Percentiles rank a stretch among this genome's conserved stretches.
phyloP scores from a whole-genome alignment of 129 eudicot genomes.

The Sambucus nigra region DNA sequence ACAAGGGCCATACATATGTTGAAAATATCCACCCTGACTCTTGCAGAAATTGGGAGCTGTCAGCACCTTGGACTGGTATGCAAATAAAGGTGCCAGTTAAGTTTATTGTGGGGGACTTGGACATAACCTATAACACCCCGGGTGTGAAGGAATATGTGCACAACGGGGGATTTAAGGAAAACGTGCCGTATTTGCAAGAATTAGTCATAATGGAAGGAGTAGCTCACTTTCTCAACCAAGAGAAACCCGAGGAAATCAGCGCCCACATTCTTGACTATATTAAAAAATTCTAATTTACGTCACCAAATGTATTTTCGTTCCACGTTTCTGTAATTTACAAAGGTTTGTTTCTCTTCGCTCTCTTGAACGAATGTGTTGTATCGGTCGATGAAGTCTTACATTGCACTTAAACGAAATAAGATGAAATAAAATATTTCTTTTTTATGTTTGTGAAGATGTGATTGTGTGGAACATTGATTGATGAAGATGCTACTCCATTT shows the following conservation, averaged over 20 bases:
- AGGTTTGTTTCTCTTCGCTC: neutral
- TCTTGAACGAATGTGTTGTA: no score
- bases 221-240: conserved; percentile 70
- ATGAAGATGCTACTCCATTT: no score
- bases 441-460: no score
- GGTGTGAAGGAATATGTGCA: conserved; percentile 78
- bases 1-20: no score
- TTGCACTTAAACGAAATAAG: no score
- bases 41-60: conserved; percentile 76
- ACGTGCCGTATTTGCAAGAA: conserved; percentile 77
- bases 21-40: no score
- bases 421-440: no score
- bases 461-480: no score
- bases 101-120: conserved; percentile 82
- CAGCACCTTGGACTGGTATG: conserved; percentile 62
- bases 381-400: neutral
- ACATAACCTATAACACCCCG: conserved; percentile 62
- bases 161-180: conserved; percentile 53
- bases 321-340: no score
- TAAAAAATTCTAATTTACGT: conserved; percentile 55
- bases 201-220: conserved; percentile 93
- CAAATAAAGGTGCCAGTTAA: conserved; percentile 79
- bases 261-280: conserved; percentile 60
- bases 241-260: conserved; percentile 56
- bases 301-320: no score